phyloP scores from a whole-genome alignment of 1,284 basidiomycete species.

The Chalciporus piperatoides region DNA sequence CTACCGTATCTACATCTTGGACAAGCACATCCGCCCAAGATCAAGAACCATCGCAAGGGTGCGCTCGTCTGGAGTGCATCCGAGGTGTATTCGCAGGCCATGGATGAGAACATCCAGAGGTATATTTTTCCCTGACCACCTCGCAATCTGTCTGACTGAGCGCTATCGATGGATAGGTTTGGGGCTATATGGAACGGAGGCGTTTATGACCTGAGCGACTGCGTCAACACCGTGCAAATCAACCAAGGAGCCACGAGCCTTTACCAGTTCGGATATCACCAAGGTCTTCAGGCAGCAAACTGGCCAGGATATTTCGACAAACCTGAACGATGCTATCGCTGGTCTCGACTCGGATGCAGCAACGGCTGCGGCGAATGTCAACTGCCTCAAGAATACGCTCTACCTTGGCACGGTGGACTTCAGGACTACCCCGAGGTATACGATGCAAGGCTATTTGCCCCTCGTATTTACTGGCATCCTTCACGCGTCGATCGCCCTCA shows the following conservation, averaged over 20 bases:
- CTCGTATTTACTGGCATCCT: constrained; percentile 82
- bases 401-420: constrained; percentile 82
- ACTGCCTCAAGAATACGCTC: constrained; percentile 84
- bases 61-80: constrained; percentile 67
- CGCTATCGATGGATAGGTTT: constrained; percentile 41
- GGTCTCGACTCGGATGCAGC: constrained; percentile 49
- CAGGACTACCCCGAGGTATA: constrained; percentile 76
- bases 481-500: constrained; percentile 78
- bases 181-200: constrained; percentile 78
- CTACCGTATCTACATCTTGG: no score
- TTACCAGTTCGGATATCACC: constrained; percentile 67
- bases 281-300: constrained; percentile 76
- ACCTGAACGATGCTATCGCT: constrained; percentile 57
- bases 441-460: constrained; percentile 86
- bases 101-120: constrained; percentile 47
- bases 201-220: constrained; percentile 90
- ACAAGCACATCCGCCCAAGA: no score
- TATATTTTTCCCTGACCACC: constrained; percentile 28
- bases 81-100: constrained; percentile 47
- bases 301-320: constrained; percentile 79
- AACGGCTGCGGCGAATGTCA: constrained; percentile 50
- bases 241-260: constrained; percentile 42
- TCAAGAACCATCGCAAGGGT: constrained; percentile 80
- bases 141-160: constrained; percentile 12
- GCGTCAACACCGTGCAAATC: constrained; percentile 67